Conservation (phyloP, 176 grass and related monocot genomes). For the Cenchrus fungigraminus region DNA sequence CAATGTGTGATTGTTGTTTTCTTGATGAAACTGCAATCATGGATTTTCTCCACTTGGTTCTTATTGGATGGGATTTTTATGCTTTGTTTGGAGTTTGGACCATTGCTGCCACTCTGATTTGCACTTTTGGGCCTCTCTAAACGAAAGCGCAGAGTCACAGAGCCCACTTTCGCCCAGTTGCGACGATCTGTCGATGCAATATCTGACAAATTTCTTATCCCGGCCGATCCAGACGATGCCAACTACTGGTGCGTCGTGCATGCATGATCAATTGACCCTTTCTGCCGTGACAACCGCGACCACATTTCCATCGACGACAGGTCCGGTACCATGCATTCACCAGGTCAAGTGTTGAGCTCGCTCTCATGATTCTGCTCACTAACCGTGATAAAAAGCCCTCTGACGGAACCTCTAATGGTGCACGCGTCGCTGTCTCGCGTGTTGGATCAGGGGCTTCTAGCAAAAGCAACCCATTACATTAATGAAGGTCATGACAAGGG, state of each 20-base stretch:
- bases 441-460: neutral
- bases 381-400: neutral
- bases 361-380: neutral
- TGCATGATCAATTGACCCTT: neutral
- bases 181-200: neutral
- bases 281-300: neutral
- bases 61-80: neutral
- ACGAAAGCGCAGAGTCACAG: neutral
- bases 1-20: neutral
- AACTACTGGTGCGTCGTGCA: neutral
- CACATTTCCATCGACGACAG: neutral
- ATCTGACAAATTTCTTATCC: neutral
- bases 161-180: neutral
- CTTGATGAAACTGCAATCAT: conserved; percentile 3
- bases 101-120: neutral
- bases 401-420: neutral
- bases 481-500: neutral
- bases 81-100: neutral
- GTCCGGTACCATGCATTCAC: neutral
- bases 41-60: neutral
- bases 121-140: neutral
- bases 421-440: neutral
- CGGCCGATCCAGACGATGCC: neutral
- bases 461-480: neutral
- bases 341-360: neutral